Percentiles rank a stretch among this genome's conserved stretches.
phyloP scores from a whole-genome alignment of 2,329 filamentous ascomycete genomes.

The Alternaria triticina region DNA sequence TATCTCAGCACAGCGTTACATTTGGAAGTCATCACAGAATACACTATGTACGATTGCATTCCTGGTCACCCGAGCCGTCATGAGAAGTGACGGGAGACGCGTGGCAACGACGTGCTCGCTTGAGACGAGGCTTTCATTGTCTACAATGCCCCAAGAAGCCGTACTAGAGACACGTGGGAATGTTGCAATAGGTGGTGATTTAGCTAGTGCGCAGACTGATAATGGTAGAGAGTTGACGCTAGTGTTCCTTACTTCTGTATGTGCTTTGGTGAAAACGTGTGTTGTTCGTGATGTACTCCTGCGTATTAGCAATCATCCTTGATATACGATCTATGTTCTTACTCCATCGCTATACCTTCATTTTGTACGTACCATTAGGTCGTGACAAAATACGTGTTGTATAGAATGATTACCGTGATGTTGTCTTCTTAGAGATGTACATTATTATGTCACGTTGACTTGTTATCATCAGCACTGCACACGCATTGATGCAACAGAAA shows the following conservation, averaged over 20 bases:
- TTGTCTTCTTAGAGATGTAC: not conserved
- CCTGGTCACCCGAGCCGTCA: constrained; percentile 5
- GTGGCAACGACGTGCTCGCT: constrained; percentile 3
- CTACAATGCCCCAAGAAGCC: constrained; percentile 11
- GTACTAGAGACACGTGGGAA: constrained; percentile 8
- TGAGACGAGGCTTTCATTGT: constrained; percentile 1
- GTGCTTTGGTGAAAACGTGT: not conserved
- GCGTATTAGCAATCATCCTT: not conserved
- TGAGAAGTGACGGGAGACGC: not conserved
- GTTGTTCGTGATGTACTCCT: not conserved
- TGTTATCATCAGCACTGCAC: not conserved
- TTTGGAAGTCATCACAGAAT: constrained; percentile 9
- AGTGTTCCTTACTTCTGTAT: not conserved
- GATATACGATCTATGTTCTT: not conserved
- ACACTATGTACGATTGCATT: constrained; percentile 16
- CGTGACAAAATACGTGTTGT: not conserved
- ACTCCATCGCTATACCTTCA: not conserved
- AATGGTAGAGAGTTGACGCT: not conserved
- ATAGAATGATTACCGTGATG: not conserved
- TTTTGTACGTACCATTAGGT: not conserved
- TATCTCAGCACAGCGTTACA: constrained; percentile 19
- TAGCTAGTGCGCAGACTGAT: not conserved
- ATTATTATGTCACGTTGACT: not conserved
- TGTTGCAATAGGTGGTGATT: constrained; percentile 2
- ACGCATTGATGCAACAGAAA: not conserved